These are phyloP conservation scores for Russula compacta DNA, from an alignment of 768 basidiomycete genomes.

Conservation along the genomic window DNA sequence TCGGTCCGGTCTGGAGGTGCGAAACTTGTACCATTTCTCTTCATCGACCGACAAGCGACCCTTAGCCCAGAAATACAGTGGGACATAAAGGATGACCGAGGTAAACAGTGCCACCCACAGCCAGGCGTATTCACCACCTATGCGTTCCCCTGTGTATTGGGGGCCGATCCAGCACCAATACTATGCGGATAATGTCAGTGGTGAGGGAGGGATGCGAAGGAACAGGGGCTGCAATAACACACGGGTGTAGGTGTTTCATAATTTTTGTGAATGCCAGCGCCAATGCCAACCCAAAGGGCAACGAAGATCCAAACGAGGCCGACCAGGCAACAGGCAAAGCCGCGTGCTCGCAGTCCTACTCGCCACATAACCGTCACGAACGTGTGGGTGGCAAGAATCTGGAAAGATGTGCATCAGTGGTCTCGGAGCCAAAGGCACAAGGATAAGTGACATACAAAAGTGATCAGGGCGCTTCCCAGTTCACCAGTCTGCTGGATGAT, in stretches of 20 bases:
- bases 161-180: conserved; percentile 40
- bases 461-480: conserved; percentile 33
- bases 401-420: conserved; percentile 22
- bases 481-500: conserved; percentile 35
- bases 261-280: conserved; percentile 22
- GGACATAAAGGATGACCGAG: conserved; percentile 29
- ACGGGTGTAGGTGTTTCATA: conserved; percentile 31
- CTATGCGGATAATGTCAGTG: conserved; percentile 6
- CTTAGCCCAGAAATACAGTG: conserved; percentile 31
- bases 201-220: neutral
- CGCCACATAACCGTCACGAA: conserved; percentile 32
- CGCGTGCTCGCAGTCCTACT: conserved; percentile 24
- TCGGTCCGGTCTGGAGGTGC: conserved; percentile 7
- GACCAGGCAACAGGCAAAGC: conserved; percentile 20
- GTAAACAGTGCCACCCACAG: conserved; percentile 34
- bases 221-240: neutral
- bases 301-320: conserved; percentile 6
- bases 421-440: neutral
- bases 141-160: conserved; percentile 25
- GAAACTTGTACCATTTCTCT: conserved; percentile 30
- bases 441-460: conserved; percentile 27
- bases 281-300: conserved; percentile 32
- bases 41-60: conserved; percentile 29
- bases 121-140: conserved; percentile 39
- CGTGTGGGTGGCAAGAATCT: conserved; percentile 31